Percentiles rank a stretch among this genome's conserved stretches.
These are phyloP conservation scores for Leptographium flavum DNA, from an alignment of 2,329 filamentous ascomycete species.

Conservation along the genomic window DNA sequence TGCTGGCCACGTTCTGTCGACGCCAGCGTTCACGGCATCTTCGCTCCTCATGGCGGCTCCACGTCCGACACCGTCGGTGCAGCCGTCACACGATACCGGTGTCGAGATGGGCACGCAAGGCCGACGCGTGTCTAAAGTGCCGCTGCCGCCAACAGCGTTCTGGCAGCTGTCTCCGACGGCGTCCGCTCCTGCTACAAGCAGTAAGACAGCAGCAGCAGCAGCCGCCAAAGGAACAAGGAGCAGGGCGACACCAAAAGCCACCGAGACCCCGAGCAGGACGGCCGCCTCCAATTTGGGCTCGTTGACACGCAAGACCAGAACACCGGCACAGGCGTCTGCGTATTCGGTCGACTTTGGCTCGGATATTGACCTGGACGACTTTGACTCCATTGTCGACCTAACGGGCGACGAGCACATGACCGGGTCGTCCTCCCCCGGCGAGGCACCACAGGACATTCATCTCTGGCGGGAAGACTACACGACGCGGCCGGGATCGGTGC, in stretches of 20 bases:
- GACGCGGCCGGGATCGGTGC: constrained; percentile 21
- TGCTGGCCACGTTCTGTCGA: not conserved
- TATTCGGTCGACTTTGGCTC: constrained; percentile 13
- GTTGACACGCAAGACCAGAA: constrained; percentile 9
- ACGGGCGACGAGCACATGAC: constrained; percentile 16
- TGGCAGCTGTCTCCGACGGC: too few relatives aligned
- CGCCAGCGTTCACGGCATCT: constrained; percentile 3
- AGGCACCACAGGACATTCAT: constrained; percentile 17
- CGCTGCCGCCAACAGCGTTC: not conserved
- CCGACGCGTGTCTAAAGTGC: not conserved
- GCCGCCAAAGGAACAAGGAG: not conserved
- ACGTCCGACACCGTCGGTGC: not conserved
- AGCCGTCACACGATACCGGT: not conserved
- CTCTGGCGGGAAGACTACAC: constrained; percentile 30
- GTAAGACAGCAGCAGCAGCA: too few relatives aligned
- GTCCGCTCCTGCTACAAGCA: too few relatives aligned
- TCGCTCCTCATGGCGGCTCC: not conserved
- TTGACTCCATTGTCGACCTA: constrained; percentile 20
- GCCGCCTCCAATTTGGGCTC: not conserved
- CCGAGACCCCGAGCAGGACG: not conserved
- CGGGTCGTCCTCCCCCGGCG: constrained; percentile 5
- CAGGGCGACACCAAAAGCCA: not conserved
- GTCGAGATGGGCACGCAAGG: not conserved
- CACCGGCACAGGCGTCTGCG: constrained; percentile 16
- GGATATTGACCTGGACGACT: constrained; percentile 14